Evolutionary conservation across 768 basidiomycete genomes (phyloP).

Genomic region (Psilocybe azurescens): DNA sequence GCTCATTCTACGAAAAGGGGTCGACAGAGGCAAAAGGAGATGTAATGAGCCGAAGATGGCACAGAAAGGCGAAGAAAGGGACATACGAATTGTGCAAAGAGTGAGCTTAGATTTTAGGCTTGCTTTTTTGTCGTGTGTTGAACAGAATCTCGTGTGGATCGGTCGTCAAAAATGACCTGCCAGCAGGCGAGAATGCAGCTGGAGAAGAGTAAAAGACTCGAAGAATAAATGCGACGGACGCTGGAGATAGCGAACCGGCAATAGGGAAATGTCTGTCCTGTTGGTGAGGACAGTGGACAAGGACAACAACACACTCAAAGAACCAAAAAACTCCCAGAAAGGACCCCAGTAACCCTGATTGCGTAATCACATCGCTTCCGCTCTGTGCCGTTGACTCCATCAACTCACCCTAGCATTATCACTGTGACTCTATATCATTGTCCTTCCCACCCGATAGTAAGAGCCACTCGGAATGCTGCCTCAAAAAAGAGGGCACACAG

Average conservation of each 20-base stretch:
- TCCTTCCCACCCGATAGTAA: too few species aligned
- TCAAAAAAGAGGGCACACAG: too few species aligned
- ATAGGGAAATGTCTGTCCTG: constrained; percentile 34
- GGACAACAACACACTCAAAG: constrained; percentile 31
- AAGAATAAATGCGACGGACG: constrained; percentile 48
- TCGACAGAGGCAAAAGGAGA: constrained; percentile 21
- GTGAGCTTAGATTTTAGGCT: constrained; percentile 43
- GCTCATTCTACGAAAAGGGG: constrained; percentile 76
- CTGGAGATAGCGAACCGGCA: constrained; percentile 50
- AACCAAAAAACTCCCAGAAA: constrained; percentile 28
- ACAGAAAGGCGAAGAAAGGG: not conserved
- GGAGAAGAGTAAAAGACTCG: constrained; percentile 49
- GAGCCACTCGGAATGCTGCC: too few species aligned
- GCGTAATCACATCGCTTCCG: constrained; percentile 16
- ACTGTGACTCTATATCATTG: too few species aligned
- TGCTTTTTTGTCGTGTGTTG: constrained; percentile 53
- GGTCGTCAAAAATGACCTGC: constrained; percentile 91
- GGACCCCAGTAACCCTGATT: constrained; percentile 29
- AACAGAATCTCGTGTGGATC: constrained; percentile 67
- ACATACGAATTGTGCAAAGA: constrained; percentile 51
- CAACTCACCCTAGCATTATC: not conserved
- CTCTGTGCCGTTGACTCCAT: not conserved
- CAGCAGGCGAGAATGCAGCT: constrained; percentile 82
- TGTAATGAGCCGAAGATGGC: not conserved
- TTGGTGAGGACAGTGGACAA: constrained; percentile 47